Conservation (phyloP, 2,329 filamentous ascomycete genomes). For the Colletotrichum destructivum region DNA sequence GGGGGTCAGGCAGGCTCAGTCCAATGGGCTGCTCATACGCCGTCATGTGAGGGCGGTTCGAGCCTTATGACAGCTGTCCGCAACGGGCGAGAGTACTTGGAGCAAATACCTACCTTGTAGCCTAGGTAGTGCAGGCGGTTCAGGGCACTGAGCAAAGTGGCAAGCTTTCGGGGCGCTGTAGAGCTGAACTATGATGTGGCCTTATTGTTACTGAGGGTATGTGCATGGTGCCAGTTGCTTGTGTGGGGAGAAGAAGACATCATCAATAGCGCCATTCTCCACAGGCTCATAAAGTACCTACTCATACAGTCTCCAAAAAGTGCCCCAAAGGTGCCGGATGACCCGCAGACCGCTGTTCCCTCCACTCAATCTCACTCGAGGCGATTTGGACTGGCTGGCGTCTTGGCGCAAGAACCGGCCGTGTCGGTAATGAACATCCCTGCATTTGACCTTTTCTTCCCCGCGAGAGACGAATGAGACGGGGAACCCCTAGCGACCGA, state of each 20-base stretch:
- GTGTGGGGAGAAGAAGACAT: conserved; percentile 18
- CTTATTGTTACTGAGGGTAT: not conserved
- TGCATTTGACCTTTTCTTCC: conserved; percentile 21
- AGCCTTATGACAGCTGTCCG: conserved; percentile 34
- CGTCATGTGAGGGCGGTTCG: conserved; percentile 38
- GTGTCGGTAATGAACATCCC: conserved; percentile 25
- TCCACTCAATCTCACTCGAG: not conserved
- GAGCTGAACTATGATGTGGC: conserved; percentile 11
- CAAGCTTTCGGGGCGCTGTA: conserved; percentile 11
- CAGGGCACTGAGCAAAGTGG: not conserved
- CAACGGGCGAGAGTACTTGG: conserved; percentile 10
- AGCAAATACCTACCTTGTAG: not conserved
- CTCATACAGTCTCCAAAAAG: not conserved
- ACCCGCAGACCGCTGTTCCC: conserved; percentile 35
- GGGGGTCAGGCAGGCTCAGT: not conserved
- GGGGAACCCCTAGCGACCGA: conserved; percentile 17
- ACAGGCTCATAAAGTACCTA: no score
- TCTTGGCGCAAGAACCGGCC: conserved; percentile 6
- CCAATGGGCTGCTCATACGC: conserved; percentile 29
- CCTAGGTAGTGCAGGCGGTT: not conserved
- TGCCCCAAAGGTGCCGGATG: conserved; percentile 27
- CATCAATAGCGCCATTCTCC: no score
- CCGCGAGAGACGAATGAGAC: conserved; percentile 24
- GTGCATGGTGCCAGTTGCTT: not conserved
- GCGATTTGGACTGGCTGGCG: not conserved